Percentiles rank a stretch among this genome's conserved stretches.
These are phyloP conservation scores for Coniophora puteana DNA, from an alignment of 1,284 basidiomycete genomes.

Conservation along the genomic window DNA sequence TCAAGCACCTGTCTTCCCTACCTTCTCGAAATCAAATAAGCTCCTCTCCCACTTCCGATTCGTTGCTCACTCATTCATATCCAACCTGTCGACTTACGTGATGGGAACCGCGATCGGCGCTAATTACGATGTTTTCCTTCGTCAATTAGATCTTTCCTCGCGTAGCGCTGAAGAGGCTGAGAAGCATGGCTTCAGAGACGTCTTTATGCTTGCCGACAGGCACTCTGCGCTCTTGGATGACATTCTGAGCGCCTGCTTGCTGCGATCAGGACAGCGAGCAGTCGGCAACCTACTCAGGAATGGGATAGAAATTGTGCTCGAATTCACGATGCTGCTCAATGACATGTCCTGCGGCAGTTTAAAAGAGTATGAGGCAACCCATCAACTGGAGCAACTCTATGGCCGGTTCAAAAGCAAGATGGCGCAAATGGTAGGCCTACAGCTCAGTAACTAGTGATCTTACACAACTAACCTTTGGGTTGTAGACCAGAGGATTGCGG, in stretches of 20 bases:
- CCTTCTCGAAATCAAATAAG: slow-evolving; percentile 47
- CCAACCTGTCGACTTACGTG: slow-evolving; percentile 62
- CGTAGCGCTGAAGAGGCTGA: slow-evolving; percentile 28
- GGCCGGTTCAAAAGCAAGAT: slow-evolving; percentile 54
- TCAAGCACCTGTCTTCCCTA: slow-evolving; percentile 53
- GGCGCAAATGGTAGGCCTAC: slow-evolving; percentile 49
- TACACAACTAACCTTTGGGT: slow-evolving; percentile 8
- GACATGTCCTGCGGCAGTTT: slow-evolving; percentile 52
- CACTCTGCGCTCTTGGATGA: slow-evolving; percentile 74
- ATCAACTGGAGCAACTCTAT: slow-evolving; percentile 50
- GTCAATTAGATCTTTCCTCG: too few species aligned
- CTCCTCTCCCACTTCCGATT: slow-evolving; percentile 69
- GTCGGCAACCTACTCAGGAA: slow-evolving; percentile 65
- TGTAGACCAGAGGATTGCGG: slow-evolving; percentile 18
- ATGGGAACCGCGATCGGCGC: slow-evolving; percentile 75
- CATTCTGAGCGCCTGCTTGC: slow-evolving; percentile 74
- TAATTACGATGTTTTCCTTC: slow-evolving; percentile 71
- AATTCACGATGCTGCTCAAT: slow-evolving; percentile 66
- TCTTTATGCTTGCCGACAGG: slow-evolving; percentile 68
- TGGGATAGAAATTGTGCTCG: slow-evolving; percentile 64
- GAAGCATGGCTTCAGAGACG: slow-evolving; percentile 52
- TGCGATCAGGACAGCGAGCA: slow-evolving; percentile 67
- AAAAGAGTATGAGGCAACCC: slow-evolving; percentile 58
- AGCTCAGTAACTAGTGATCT: not conserved
- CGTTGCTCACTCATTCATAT: slow-evolving; percentile 66